Percentiles rank a stretch among this genome's conserved stretches.
Conservation (phyloP, 306 rosid species). For the Lathyrus aphaca region DNA sequence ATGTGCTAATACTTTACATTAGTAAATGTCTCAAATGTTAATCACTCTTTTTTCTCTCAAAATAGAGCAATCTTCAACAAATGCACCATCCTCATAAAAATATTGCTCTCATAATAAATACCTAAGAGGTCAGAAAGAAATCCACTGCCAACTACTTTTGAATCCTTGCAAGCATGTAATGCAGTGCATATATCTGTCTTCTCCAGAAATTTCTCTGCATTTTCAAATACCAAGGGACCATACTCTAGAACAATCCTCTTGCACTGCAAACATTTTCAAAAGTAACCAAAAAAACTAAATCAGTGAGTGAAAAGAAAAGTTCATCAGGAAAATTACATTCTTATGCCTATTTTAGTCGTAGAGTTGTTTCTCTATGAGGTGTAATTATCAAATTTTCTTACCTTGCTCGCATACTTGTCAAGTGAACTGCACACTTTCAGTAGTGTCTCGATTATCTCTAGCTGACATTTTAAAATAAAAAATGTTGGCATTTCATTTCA, state of each 20-base stretch:
- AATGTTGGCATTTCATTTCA: slow-evolving; percentile 35
- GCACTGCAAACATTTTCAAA: slow-evolving; percentile 62
- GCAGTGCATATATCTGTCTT: slow-evolving; percentile 65
- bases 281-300: neutral
- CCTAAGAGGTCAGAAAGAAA: slow-evolving; percentile 35
- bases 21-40: neutral
- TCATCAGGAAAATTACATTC: neutral
- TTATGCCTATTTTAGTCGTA: neutral
- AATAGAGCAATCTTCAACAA: slow-evolving; percentile 7
- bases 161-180: slow-evolving; percentile 66
- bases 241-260: slow-evolving; percentile 75
- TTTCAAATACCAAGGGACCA: slow-evolving; percentile 63
- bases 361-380: slow-evolving; percentile 29
- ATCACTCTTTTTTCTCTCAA: neutral
- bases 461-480: slow-evolving; percentile 47
- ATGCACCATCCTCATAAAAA: slow-evolving; percentile 4
- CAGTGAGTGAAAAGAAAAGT: neutral
- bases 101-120: slow-evolving; percentile 36
- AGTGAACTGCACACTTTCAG: slow-evolving; percentile 71
- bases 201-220: slow-evolving; percentile 80
- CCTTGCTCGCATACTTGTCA: slow-evolving; percentile 64
- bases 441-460: slow-evolving; percentile 72
- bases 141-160: slow-evolving; percentile 24
- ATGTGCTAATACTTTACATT: slow-evolving; percentile 5
- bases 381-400: slow-evolving; percentile 35